Conservation (phyloP, 306 rosid genomes). For the Comarum palustre region DNA sequence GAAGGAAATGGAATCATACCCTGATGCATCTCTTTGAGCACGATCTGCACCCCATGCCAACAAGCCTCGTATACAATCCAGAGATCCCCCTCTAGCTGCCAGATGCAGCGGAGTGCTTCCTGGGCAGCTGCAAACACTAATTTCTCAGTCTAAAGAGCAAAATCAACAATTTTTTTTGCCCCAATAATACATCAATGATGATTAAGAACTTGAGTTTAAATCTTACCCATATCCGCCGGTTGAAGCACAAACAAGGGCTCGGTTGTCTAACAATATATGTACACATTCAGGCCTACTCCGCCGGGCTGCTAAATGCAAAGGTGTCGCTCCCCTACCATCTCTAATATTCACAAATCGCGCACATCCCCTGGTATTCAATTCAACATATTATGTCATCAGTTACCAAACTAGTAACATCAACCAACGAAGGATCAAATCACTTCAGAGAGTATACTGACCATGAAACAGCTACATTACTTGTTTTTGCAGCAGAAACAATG, state of each 20-base stretch:
- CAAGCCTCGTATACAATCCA: constrained; percentile 77
- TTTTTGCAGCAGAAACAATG: constrained; percentile 74
- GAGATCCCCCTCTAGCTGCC: constrained; percentile 93
- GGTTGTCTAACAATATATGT: constrained; percentile 66
- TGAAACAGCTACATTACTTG: constrained; percentile 85
- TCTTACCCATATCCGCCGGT: constrained; percentile 81
- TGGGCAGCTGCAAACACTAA: constrained; percentile 59
- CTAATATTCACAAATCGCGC: constrained; percentile 87
- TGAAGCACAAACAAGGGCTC: constrained; percentile 90
- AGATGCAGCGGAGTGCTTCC: constrained; percentile 96
- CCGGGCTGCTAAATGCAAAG: constrained; percentile 89
- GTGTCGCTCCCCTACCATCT: constrained; percentile 90
- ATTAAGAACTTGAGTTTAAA: not conserved
- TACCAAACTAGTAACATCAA: not conserved
- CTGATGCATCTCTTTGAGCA: constrained; percentile 80
- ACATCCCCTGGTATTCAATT: constrained; percentile 65
- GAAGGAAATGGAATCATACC: constrained; percentile 44
- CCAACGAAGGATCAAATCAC: not conserved
- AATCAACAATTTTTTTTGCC: constrained; percentile 7
- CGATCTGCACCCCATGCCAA: constrained; percentile 99
- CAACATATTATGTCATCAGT: constrained; percentile 15
- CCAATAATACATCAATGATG: constrained; percentile 9
- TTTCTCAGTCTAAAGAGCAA: constrained; percentile 26
- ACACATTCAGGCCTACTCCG: constrained; percentile 79
- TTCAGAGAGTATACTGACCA: constrained; percentile 48